Conservation (phyloP, 2,329 filamentous ascomycete genomes). For the Myriosclerotinia scirpicola region DNA sequence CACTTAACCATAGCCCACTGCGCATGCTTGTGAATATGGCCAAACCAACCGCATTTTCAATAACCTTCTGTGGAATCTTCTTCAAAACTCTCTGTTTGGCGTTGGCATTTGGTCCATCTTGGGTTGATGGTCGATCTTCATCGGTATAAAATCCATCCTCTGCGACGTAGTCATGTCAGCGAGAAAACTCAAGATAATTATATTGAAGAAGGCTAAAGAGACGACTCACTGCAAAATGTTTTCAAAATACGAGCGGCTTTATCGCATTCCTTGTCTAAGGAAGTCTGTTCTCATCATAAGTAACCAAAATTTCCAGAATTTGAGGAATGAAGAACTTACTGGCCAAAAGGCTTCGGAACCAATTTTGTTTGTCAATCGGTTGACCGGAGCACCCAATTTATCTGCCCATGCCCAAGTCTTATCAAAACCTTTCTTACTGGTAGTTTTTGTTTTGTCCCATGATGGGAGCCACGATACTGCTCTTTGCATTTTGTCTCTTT, state of each 20-base stretch:
- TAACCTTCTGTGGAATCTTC: slow-evolving; percentile 83
- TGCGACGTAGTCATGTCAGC: slow-evolving; percentile 36
- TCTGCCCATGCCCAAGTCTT: slow-evolving; percentile 68
- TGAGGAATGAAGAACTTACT: neutral
- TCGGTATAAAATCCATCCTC: slow-evolving; percentile 69
- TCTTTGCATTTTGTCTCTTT: slow-evolving; percentile 38
- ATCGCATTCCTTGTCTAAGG: slow-evolving; percentile 82
- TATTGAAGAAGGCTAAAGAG: slow-evolving; percentile 29
- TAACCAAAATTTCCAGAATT: neutral
- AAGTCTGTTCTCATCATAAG: slow-evolving; percentile 46
- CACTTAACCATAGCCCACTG: slow-evolving; percentile 86
- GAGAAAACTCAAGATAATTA: slow-evolving; percentile 14
- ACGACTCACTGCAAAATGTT: slow-evolving; percentile 76
- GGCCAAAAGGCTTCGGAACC: slow-evolving; percentile 84
- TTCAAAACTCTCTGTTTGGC: slow-evolving; percentile 62
- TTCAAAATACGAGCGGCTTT: slow-evolving; percentile 86
- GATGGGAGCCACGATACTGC: slow-evolving; percentile 43
- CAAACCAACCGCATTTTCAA: slow-evolving; percentile 84
- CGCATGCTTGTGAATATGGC: slow-evolving; percentile 97
- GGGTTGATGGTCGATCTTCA: slow-evolving; percentile 41
- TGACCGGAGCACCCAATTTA: slow-evolving; percentile 71
- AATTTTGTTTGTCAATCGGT: slow-evolving; percentile 77
- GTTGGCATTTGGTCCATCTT: slow-evolving; percentile 43
- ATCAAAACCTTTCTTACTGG: slow-evolving; percentile 68
- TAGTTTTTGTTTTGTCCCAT: slow-evolving; percentile 56